Evolutionary conservation across 306 rosid species (phyloP).

Genomic region (Malus asiatica): DNA sequence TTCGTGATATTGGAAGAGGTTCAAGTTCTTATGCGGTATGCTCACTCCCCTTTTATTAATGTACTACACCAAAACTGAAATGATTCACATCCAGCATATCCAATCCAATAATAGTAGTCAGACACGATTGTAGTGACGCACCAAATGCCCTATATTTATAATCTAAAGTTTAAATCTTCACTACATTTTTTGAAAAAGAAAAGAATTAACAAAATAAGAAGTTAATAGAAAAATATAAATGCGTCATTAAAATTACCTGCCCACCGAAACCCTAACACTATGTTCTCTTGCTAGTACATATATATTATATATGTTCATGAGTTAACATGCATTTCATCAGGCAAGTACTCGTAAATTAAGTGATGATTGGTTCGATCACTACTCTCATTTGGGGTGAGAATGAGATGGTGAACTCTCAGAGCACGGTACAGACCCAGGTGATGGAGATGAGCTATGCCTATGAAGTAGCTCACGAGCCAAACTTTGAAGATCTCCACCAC

Average conservation of each 20-base stretch:
- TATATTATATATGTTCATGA: background rate
- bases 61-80: too few species aligned
- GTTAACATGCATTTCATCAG: conserved; percentile 21
- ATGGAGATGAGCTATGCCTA: conserved; percentile 35
- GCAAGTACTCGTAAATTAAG: conserved; percentile 23
- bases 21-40: too few species aligned
- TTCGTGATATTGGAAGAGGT: too few species aligned
- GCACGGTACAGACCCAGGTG: conserved; percentile 31
- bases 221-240: conserved; percentile 10
- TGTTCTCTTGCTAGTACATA: conserved; percentile 13
- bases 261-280: conserved; percentile 20
- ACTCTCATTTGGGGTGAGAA: conserved; percentile 41
- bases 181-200: background rate
- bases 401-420: conserved; percentile 44
- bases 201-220: background rate
- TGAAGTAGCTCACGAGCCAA: conserved; percentile 66
- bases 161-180: conserved; percentile 5
- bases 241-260: conserved; percentile 33
- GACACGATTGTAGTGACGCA: too few species aligned
- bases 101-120: too few species aligned
- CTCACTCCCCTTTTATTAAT: too few species aligned
- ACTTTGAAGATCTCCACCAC: conserved; percentile 55
- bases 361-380: background rate
- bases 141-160: background rate
- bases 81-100: too few species aligned